phyloP scores from a whole-genome alignment of 2,329 filamentous ascomycete species.

The Lomentospora prolificans region DNA sequence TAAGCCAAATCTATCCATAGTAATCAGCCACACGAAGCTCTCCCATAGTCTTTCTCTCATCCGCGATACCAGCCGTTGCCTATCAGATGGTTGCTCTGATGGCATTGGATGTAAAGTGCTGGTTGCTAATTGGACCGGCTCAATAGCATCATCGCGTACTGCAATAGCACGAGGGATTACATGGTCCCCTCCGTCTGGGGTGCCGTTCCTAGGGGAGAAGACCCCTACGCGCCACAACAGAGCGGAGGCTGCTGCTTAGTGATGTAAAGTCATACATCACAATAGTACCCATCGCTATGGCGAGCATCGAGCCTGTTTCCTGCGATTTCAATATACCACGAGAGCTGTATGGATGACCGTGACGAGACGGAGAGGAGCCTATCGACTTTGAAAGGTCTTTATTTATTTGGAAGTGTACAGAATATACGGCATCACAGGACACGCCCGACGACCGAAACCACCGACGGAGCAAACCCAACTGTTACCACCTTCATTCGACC shows the following conservation, averaged over 20 bases:
- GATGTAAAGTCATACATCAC: conserved; percentile 52
- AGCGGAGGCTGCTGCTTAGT: conserved; percentile 86
- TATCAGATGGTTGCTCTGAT: not conserved
- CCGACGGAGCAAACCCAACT: not conserved
- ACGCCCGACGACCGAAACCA: not conserved
- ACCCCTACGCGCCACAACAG: conserved; percentile 96
- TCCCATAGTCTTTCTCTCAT: not conserved
- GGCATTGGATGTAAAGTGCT: not conserved
- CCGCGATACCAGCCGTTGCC: too few relatives aligned
- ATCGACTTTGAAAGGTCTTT: not conserved
- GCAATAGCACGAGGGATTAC: conserved; percentile 95
- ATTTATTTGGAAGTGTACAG: not conserved
- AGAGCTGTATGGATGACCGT: conserved; percentile 1
- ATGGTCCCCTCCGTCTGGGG: conserved; percentile 99
- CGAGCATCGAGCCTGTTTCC: conserved; percentile 1
- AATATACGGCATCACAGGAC: not conserved
- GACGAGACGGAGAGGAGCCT: not conserved
- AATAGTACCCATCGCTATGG: not conserved
- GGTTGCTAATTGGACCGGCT: conserved; percentile 9
- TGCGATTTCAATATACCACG: not conserved
- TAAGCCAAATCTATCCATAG: conserved; percentile 29
- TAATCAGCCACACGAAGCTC: not conserved
- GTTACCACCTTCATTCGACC: not conserved
- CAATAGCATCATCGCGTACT: conserved; percentile 88
- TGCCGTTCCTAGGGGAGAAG: conserved; percentile 84